phyloP scores from a whole-genome alignment of 129 eudicot species.

The Pulicaria dysenterica region DNA sequence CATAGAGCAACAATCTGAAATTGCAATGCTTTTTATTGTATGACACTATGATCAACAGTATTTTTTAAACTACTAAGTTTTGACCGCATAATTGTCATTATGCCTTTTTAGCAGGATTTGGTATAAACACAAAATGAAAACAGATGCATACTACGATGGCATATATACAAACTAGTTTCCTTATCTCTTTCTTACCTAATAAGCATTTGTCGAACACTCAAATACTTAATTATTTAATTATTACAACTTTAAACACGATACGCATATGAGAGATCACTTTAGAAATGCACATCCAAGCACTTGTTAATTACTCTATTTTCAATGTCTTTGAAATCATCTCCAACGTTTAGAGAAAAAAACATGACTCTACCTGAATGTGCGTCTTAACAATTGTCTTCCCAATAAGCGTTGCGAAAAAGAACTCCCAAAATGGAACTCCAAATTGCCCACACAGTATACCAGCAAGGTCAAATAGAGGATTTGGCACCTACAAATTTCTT shows the following conservation, averaged over 20 bases:
- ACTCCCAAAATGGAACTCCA: constrained; percentile 96
- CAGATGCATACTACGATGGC: too few relatives aligned
- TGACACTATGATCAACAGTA: too few relatives aligned
- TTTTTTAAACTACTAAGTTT: too few relatives aligned
- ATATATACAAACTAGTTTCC: too few relatives aligned
- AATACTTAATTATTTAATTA: neutral
- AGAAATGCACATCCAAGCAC: neutral
- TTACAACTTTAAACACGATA: neutral
- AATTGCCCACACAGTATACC: constrained; percentile 99
- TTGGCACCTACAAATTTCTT: constrained; percentile 70
- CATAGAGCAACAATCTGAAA: too few relatives aligned
- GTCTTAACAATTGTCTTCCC: constrained; percentile 96
- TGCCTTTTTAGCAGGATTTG: too few relatives aligned
- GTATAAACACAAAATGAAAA: too few relatives aligned
- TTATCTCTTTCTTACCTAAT: neutral
- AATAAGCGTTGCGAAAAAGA: constrained; percentile 82
- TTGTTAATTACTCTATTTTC: neutral
- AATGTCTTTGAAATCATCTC: neutral
- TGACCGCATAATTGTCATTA: too few relatives aligned
- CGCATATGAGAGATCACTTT: neutral
- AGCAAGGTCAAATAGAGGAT: constrained; percentile 98
- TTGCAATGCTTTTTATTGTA: too few relatives aligned
- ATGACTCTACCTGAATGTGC: constrained; percentile 79
- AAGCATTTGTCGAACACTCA: neutral
- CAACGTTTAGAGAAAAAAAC: neutral